phyloP scores from a whole-genome alignment of 352 stramenopile genomes.

The Blastocystis sp. region DNA sequence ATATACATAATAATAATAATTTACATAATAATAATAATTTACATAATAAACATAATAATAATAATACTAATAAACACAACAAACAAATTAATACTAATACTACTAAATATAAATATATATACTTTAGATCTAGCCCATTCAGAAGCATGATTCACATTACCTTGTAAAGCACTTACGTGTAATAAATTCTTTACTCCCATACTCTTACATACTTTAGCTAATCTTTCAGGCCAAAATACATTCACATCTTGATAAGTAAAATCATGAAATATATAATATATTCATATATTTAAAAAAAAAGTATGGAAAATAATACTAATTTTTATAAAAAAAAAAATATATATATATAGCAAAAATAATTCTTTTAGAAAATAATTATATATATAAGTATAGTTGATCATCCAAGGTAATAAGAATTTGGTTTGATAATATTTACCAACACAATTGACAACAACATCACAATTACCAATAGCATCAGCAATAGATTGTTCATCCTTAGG shows the following conservation, averaged over 20 bases:
- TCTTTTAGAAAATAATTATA: slow-evolving; percentile 47
- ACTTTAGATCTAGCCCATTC: slow-evolving; percentile 55
- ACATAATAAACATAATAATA: slow-evolving; percentile 59
- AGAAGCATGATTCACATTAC: slow-evolving; percentile 45
- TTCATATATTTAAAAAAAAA: slow-evolving; percentile 2
- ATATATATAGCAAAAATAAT: too few species aligned
- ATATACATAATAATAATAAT: slow-evolving; percentile 60
- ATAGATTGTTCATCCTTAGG: slow-evolving; percentile 73
- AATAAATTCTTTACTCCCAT: slow-evolving; percentile 56
- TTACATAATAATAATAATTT: slow-evolving; percentile 54
- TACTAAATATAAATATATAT: slow-evolving; percentile 27
- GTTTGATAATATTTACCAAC: slow-evolving; percentile 91
- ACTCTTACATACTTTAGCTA: slow-evolving; percentile 52
- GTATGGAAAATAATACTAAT: too few species aligned
- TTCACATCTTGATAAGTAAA: slow-evolving; percentile 82
- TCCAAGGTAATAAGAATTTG: slow-evolving; percentile 68
- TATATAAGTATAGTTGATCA: slow-evolving; percentile 53
- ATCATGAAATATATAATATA: slow-evolving; percentile 38
- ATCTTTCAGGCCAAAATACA: slow-evolving; percentile 57
- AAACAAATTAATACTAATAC: slow-evolving; percentile 40
- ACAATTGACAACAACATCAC: slow-evolving; percentile 84
- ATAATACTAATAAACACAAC: slow-evolving; percentile 42
- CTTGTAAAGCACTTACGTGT: slow-evolving; percentile 51
- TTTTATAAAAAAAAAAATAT: too few species aligned
- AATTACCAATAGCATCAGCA: slow-evolving; percentile 62